phyloP scores from a whole-genome alignment of 2,329 filamentous ascomycete species.

The Botrytis paeoniae region DNA sequence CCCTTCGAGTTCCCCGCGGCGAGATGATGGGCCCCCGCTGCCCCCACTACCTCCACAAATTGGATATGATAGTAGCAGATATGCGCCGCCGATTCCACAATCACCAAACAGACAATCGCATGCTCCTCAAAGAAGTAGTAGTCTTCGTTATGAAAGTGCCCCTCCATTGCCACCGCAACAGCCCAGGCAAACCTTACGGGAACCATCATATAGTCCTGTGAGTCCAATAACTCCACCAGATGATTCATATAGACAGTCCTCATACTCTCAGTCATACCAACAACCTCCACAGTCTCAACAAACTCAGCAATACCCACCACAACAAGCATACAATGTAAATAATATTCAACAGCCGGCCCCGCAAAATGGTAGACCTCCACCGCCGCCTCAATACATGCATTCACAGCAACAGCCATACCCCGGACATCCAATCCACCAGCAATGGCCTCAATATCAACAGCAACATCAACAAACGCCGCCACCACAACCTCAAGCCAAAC shows the following conservation, averaged over 20 bases:
- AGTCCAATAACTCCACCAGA: constrained; percentile 32
- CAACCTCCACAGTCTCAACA: constrained; percentile 24
- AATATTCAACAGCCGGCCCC: constrained; percentile 21
- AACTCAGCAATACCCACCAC: constrained; percentile 18
- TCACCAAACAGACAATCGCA: constrained; percentile 24
- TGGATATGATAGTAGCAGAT: constrained; percentile 26
- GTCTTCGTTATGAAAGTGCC: constrained; percentile 35
- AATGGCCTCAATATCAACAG: constrained; percentile 35
- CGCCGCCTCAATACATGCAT: constrained; percentile 27
- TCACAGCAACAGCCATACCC: constrained; percentile 29
- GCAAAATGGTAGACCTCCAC: constrained; percentile 24
- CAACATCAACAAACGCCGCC: constrained; percentile 33
- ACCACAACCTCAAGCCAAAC: constrained; percentile 38
- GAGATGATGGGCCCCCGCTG: constrained; percentile 36
- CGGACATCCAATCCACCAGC: constrained; percentile 24
- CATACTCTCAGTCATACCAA: constrained; percentile 29
- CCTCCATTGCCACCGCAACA: constrained; percentile 36
- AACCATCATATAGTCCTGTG: constrained; percentile 32
- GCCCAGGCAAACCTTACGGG: constrained; percentile 26
- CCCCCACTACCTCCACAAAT: constrained; percentile 35
- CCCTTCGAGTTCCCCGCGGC: constrained; percentile 23
- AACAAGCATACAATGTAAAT: constrained; percentile 19
- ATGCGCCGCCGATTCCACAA: constrained; percentile 28
- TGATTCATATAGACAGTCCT: constrained; percentile 25
- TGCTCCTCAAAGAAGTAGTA: constrained; percentile 37